Evolutionary conservation across 1,284 basidiomycete genomes (phyloP).

Genomic region (Rhodotorula glutinis): DNA sequence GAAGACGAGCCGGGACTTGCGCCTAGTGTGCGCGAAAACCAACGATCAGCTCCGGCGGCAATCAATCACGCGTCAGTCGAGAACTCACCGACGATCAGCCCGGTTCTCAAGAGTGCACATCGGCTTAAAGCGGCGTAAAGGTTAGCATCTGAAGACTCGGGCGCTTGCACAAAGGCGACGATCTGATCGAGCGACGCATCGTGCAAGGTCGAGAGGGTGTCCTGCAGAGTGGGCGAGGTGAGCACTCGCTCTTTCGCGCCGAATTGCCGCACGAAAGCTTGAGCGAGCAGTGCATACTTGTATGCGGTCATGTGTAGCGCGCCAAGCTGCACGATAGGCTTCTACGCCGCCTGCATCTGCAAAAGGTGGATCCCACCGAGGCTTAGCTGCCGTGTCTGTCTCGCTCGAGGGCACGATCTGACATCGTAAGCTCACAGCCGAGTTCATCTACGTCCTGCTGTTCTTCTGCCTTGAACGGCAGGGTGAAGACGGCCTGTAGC

Average conservation of each 20-base stretch:
- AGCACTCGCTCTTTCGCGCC: neutral
- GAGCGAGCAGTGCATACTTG: constrained; percentile 1
- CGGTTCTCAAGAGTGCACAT: constrained; percentile 8
- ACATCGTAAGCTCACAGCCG: neutral
- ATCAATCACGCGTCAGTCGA: neutral
- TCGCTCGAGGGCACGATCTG: neutral
- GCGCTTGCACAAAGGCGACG: constrained; percentile 16
- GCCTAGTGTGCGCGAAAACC: constrained; percentile 9
- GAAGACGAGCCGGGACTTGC: constrained; percentile 33
- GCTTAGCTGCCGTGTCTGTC: neutral
- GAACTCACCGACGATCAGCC: constrained; percentile 31
- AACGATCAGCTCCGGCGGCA: neutral
- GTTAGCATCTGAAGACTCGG: neutral
- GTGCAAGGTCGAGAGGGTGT: constrained; percentile 26
- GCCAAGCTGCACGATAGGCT: constrained; percentile 26
- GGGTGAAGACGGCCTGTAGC: constrained; percentile 24
- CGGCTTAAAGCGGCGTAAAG: constrained; percentile 11
- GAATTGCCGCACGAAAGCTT: too few species aligned
- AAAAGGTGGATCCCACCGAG: neutral
- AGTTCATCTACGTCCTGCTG: neutral
- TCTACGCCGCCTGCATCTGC: neutral
- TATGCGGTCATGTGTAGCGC: neutral
- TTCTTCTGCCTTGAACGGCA: constrained; percentile 15
- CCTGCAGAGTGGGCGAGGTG: neutral
- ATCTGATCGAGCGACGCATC: constrained; percentile 35